Conservation (phyloP, 768 basidiomycete species). For the Leccinum broughii region DNA sequence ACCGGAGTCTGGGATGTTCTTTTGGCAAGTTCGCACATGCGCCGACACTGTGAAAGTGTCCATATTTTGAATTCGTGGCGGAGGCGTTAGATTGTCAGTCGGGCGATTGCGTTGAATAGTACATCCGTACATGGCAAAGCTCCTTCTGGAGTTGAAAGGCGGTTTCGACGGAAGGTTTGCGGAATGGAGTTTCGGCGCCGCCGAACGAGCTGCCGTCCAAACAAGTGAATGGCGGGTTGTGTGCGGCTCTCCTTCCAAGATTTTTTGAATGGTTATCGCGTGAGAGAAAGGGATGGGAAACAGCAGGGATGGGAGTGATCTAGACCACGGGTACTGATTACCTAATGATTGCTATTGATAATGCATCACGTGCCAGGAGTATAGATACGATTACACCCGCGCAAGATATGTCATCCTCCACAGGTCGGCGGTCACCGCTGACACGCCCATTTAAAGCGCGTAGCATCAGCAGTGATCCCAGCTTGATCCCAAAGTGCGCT, state of each 20-base stretch:
- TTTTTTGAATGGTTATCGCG: slow-evolving; percentile 39
- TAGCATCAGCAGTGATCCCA: not conserved
- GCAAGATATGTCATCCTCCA: not conserved
- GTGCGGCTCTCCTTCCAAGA: slow-evolving; percentile 72
- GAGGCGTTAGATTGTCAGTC: not conserved
- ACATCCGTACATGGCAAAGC: slow-evolving; percentile 52
- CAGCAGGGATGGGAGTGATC: slow-evolving; percentile 1
- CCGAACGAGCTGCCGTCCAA: slow-evolving; percentile 71
- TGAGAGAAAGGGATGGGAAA: slow-evolving; percentile 17
- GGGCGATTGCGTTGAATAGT: slow-evolving; percentile 1
- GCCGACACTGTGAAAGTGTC: not conserved
- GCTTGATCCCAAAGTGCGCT: not conserved
- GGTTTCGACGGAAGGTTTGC: slow-evolving; percentile 61
- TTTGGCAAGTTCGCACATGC: slow-evolving; percentile 52
- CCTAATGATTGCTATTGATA: not conserved
- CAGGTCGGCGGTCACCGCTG: not conserved
- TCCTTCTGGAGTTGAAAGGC: slow-evolving; percentile 40
- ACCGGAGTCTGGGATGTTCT: slow-evolving; percentile 82
- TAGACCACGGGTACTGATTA: not conserved
- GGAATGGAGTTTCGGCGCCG: slow-evolving; percentile 73
- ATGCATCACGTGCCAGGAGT: not conserved
- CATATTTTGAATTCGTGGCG: slow-evolving; percentile 9
- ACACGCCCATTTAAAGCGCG: not conserved
- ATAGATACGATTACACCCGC: not conserved
- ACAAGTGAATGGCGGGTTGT: slow-evolving; percentile 59